Evolutionary conservation across 225 moss, liverwort and hornwort species (phyloP).

Genomic region (Physcomitrellopsis africana): DNA sequence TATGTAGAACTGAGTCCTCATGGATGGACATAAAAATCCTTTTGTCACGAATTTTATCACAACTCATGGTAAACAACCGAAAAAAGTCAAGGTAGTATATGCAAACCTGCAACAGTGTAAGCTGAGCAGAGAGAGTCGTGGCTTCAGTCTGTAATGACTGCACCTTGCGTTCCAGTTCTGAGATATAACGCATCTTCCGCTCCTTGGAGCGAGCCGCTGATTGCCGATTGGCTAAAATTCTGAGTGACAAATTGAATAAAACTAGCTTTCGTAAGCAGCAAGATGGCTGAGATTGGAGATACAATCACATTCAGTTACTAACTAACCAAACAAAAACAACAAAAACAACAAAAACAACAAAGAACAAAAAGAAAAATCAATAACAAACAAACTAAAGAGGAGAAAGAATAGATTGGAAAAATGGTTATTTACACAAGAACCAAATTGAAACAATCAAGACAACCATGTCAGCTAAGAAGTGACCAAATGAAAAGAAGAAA

Average conservation of each 20-base stretch:
- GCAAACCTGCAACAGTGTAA: constrained; percentile 78
- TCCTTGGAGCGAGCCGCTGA: constrained; percentile 88
- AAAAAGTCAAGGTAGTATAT: neutral
- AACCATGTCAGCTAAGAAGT: neutral
- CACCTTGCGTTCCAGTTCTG: constrained; percentile 83
- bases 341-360: neutral
- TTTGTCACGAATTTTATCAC: too few relatives aligned
- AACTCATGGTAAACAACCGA: neutral
- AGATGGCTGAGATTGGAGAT: neutral
- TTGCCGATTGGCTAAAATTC: constrained; percentile 81
- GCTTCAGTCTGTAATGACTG: constrained; percentile 85
- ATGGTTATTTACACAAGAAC: too few relatives aligned
- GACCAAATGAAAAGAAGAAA: neutral
- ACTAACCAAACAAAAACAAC: neutral
- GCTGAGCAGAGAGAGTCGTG: constrained; percentile 77
- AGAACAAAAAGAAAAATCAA: neutral
- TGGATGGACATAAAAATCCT: too few relatives aligned
- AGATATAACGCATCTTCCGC: constrained; percentile 90
- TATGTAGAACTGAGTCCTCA: too few relatives aligned
- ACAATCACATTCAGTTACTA: too few relatives aligned
- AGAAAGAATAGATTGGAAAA: too few relatives aligned
- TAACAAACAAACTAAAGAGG: too few relatives aligned
- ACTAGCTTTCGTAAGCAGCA: neutral
- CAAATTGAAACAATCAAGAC: too few relatives aligned
- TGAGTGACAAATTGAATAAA: neutral